These are phyloP conservation scores for Solanum gandarillasii DNA, from an alignment of 257 asterid genomes.

Conservation along the genomic window DNA sequence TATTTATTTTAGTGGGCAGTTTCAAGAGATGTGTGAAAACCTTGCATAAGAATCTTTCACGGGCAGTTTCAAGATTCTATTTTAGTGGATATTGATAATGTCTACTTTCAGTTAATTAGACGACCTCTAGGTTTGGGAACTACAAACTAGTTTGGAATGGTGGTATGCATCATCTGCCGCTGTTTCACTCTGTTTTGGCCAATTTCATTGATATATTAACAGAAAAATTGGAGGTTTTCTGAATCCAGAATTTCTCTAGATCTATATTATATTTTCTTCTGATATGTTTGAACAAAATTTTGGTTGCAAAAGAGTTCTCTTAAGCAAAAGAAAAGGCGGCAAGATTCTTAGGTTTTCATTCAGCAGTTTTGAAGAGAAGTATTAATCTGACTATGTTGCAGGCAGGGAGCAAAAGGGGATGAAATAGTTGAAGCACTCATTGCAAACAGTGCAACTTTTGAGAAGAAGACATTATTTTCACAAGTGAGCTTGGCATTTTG, in stretches of 20 bases:
- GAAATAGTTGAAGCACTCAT: conserved; percentile 88
- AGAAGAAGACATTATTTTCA: conserved; percentile 86
- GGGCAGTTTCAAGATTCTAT: background rate
- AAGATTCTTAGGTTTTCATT: background rate
- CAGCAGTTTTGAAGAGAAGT: background rate
- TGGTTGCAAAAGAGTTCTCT: background rate
- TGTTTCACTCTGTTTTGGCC: background rate
- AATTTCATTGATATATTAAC: background rate
- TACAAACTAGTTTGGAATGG: background rate
- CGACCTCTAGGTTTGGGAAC: background rate
- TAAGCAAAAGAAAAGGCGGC: background rate
- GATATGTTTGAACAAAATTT: background rate
- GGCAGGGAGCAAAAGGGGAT: conserved; percentile 71
- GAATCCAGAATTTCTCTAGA: background rate
- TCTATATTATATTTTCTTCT: background rate
- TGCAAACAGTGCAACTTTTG: conserved; percentile 88
- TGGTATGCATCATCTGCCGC: background rate
- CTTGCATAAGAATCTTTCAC: background rate
- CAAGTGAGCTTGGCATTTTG: conserved; percentile 35
- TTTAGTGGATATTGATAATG: background rate
- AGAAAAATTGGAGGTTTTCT: background rate
- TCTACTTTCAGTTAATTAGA: background rate
- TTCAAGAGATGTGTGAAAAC: background rate
- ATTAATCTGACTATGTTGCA: conserved; percentile 19
- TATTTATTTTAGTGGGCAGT: background rate